These are phyloP conservation scores for Sporothrix euskadiensis DNA, from an alignment of 2,329 filamentous ascomycete species.

Conservation along the genomic window DNA sequence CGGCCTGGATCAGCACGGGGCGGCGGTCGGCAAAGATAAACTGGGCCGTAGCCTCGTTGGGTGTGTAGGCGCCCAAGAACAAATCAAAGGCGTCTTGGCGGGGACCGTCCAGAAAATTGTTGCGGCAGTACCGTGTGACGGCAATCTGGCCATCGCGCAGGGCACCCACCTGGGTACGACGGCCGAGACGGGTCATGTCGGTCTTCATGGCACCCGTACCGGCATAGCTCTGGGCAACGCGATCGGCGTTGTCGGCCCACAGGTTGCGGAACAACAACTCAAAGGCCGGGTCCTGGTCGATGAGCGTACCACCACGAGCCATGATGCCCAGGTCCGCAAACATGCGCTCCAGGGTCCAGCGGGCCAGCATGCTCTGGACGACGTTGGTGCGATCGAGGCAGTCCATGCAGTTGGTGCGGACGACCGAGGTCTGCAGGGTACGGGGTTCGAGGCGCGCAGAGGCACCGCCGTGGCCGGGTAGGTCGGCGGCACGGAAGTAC, in stretches of 20 bases:
- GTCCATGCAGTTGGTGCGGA: conserved; percentile 99
- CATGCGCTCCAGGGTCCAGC: conserved; percentile 85
- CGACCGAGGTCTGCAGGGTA: conserved; percentile 80
- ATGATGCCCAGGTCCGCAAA: conserved; percentile 82
- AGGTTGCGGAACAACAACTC: conserved; percentile 93
- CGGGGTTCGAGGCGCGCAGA: conserved; percentile 77
- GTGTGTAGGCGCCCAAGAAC: conserved; percentile 84
- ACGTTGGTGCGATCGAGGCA: conserved; percentile 97
- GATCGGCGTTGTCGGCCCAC: conserved; percentile 98
- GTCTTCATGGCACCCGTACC: conserved; percentile 98
- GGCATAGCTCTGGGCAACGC: conserved; percentile 88
- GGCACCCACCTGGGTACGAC: conserved; percentile 80
- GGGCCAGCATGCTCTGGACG: conserved; percentile 93
- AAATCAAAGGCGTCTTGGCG: conserved; percentile 94
- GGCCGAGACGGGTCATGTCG: conserved; percentile 91
- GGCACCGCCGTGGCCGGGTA: conserved; percentile 66
- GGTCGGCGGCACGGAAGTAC: conserved; percentile 91
- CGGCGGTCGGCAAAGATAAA: conserved; percentile 81
- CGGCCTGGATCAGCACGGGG: conserved; percentile 85
- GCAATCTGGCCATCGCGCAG: conserved; percentile 87
- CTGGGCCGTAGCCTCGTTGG: conserved; percentile 65
- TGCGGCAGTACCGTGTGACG: conserved; percentile 82
- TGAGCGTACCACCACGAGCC: conserved; percentile 71
- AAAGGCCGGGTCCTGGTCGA: conserved; percentile 74
- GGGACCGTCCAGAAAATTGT: conserved; percentile 94